Evolutionary conservation across 2,329 filamentous ascomycete genomes (phyloP).

Genomic region (Teratosphaeria pseudoeucalypti): DNA sequence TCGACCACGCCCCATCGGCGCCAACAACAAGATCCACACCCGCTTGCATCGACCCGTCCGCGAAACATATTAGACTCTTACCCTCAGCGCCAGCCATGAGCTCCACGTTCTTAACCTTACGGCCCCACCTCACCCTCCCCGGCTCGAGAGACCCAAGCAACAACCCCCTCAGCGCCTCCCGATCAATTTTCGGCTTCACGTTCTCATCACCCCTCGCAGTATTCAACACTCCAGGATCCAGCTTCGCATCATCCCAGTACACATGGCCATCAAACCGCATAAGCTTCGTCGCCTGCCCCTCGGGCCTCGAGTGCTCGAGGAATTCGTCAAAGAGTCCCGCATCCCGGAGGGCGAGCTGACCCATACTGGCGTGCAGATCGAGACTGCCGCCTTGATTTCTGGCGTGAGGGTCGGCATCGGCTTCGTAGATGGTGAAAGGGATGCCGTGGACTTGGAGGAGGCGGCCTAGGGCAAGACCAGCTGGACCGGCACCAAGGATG

Average conservation of each 20-base stretch:
- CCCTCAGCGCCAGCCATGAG: background rate
- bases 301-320: slow-evolving; percentile 11
- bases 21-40: slow-evolving; percentile 32
- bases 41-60: slow-evolving; percentile 20
- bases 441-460: slow-evolving; percentile 16
- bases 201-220: slow-evolving; percentile 16
- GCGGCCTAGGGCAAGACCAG: slow-evolving; percentile 19
- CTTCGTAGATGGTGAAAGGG: slow-evolving; percentile 18
- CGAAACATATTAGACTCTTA: background rate
- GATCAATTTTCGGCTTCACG: slow-evolving; percentile 17
- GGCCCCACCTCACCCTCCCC: background rate
- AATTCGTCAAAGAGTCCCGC: slow-evolving; percentile 20
- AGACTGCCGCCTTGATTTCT: slow-evolving; percentile 12
- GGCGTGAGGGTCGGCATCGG: slow-evolving; percentile 17
- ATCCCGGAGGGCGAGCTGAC: slow-evolving; percentile 18
- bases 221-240: background rate
- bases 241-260: slow-evolving; percentile 13
- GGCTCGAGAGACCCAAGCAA: background rate
- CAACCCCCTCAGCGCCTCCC: background rate
- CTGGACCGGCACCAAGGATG: slow-evolving; percentile 18
- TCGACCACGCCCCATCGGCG: slow-evolving; percentile 35
- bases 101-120: background rate
- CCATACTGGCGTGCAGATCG: slow-evolving; percentile 21
- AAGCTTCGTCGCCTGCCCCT: slow-evolving; percentile 1
- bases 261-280: slow-evolving; percentile 23